Percentiles rank a stretch among this genome's conserved stretches.
These are phyloP conservation scores for Graphilbum fragrans DNA, from an alignment of 2,329 filamentous ascomycete genomes.

Conservation along the genomic window DNA sequence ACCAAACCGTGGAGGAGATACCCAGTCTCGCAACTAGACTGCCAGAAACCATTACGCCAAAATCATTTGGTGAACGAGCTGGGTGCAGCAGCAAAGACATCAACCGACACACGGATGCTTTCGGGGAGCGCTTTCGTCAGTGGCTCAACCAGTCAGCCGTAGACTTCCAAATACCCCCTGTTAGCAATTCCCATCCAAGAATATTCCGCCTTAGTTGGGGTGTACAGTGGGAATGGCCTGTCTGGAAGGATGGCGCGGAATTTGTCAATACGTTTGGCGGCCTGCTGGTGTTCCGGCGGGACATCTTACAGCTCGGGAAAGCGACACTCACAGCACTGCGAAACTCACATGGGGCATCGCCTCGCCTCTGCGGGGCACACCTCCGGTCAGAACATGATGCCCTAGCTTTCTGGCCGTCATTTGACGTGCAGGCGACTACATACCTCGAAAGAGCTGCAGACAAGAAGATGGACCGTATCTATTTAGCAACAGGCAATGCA, in stretches of 20 bases:
- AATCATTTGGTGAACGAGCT: slow-evolving; percentile 24
- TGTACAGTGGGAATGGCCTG: slow-evolving; percentile 32
- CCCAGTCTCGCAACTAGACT: slow-evolving; percentile 20
- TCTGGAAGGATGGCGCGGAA: slow-evolving; percentile 32
- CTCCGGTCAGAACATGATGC: slow-evolving; percentile 35
- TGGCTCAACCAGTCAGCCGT: slow-evolving; percentile 19
- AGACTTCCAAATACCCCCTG: slow-evolving; percentile 9
- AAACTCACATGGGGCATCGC: slow-evolving; percentile 14
- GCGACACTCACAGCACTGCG: slow-evolving; percentile 24
- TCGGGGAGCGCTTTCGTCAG: slow-evolving; percentile 20
- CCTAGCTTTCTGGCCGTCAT: slow-evolving; percentile 31
- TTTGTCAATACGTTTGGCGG: slow-evolving; percentile 30
- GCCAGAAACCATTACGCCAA: slow-evolving; percentile 27
- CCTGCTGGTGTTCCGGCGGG: slow-evolving; percentile 26
- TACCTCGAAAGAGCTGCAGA: slow-evolving; percentile 23
- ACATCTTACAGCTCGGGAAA: slow-evolving; percentile 28
- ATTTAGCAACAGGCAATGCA: slow-evolving; percentile 32
- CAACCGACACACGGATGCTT: slow-evolving; percentile 27
- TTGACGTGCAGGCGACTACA: slow-evolving; percentile 24
- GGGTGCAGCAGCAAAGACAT: slow-evolving; percentile 26
- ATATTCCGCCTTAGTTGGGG: slow-evolving; percentile 29
- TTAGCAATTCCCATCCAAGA: slow-evolving; percentile 18
- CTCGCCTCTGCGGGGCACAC: slow-evolving; percentile 14
- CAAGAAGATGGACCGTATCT: slow-evolving; percentile 24
- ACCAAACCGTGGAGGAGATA: slow-evolving; percentile 23